Conservation (phyloP, 2,329 filamentous ascomycete species). For the Pseudogymnoascus sp. region DNA sequence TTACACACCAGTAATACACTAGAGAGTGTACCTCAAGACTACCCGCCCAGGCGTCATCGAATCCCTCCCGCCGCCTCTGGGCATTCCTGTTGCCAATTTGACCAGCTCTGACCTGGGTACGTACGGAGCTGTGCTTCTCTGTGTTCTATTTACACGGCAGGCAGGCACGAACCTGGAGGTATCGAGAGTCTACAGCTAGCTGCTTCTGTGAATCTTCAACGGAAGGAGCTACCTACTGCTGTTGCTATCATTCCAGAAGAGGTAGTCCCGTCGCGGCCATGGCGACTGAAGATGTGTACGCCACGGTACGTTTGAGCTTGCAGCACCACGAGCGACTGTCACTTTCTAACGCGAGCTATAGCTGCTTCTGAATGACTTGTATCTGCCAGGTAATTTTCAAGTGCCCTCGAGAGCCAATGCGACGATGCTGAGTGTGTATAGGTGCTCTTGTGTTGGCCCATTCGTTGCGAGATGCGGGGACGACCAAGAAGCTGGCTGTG, state of each 20-base stretch:
- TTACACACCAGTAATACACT: neutral
- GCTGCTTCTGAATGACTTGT: constrained; percentile 87
- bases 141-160: constrained; percentile 5
- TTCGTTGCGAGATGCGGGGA: constrained; percentile 84
- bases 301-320: constrained; percentile 40
- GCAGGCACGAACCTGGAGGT: neutral
- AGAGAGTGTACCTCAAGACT: neutral
- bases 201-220: constrained; percentile 4
- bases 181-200: neutral
- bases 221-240: neutral
- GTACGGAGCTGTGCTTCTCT: neutral
- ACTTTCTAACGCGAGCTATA: constrained; percentile 32
- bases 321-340: constrained; percentile 9
- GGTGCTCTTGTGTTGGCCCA: constrained; percentile 90
- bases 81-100: neutral
- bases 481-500: constrained; percentile 75
- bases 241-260: neutral
- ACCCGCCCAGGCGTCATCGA: constrained; percentile 6
- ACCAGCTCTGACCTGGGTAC: neutral
- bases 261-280: constrained; percentile 24
- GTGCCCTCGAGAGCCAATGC: constrained; percentile 12
- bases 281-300: constrained; percentile 52
- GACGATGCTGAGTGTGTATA: constrained; percentile 31
- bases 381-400: constrained; percentile 67
- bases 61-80: neutral